These are phyloP conservation scores for Mucor velutinosus DNA, from an alignment of 371 early-diverging fungal genomes.

Conservation along the genomic window DNA sequence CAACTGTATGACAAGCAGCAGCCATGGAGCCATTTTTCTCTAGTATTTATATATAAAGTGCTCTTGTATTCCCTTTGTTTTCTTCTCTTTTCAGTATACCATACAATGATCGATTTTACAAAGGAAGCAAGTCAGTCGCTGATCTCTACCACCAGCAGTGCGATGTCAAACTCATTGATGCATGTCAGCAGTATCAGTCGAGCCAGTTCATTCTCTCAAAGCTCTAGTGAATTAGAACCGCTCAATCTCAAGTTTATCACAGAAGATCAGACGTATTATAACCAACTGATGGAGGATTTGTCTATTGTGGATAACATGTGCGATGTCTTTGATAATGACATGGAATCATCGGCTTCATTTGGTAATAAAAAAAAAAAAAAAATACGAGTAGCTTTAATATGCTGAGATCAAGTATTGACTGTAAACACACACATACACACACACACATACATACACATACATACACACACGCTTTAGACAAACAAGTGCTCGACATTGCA, in stretches of 20 bases:
- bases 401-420: not conserved
- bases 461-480: conserved; percentile 3
- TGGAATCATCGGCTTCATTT: not conserved
- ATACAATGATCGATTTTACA: conserved; percentile 1
- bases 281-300: conserved; percentile 20
- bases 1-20: not conserved
- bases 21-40: not conserved
- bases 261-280: conserved; percentile 5
- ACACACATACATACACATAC: too few species aligned
- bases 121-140: not conserved
- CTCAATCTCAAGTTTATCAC: conserved; percentile 15
- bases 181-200: not conserved
- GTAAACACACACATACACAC: too few species aligned
- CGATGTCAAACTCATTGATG: not conserved
- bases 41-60: not conserved
- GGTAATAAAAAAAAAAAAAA: conserved; percentile 8
- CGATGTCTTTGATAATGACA: conserved; percentile 9
- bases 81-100: not conserved
- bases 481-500: conserved; percentile 18
- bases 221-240: not conserved
- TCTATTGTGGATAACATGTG: conserved; percentile 17
- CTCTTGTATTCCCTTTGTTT: not conserved
- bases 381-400: too few species aligned
- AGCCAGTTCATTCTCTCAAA: not conserved
- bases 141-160: not conserved